Conservation (phyloP, 2,329 filamentous ascomycete species). For the Aspergillus sp. region DNA sequence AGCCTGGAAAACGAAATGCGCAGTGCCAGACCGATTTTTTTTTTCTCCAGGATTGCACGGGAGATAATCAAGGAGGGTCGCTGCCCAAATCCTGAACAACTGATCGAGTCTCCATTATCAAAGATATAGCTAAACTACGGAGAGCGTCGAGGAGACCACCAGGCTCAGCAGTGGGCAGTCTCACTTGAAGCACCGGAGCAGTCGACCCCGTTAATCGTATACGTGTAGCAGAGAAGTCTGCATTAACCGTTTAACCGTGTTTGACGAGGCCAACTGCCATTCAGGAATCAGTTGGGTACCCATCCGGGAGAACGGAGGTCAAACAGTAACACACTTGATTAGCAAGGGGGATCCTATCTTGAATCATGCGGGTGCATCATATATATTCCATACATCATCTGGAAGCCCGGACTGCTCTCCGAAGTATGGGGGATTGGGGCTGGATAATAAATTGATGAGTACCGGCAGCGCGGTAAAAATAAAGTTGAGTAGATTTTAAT, state of each 20-base stretch:
- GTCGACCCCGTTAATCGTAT: no score
- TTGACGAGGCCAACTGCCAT: neutral
- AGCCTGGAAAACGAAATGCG: neutral
- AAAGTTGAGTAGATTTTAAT: no score
- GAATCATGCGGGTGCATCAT: conserved; percentile 1
- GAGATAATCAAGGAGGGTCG: conserved; percentile 12
- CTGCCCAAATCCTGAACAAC: conserved; percentile 16
- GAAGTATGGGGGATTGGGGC: no score
- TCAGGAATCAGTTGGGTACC: conserved; percentile 5
- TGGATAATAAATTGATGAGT: no score
- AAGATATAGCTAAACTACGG: neutral
- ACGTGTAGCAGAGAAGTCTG: neutral
- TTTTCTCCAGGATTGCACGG: conserved; percentile 5
- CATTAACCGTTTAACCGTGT: neutral
- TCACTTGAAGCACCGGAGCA: no score
- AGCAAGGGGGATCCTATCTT: conserved; percentile 4
- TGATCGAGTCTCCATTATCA: neutral
- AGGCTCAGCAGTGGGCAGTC: no score
- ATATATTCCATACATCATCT: conserved; percentile 8
- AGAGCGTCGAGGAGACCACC: neutral
- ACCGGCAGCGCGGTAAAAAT: no score
- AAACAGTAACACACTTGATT: neutral
- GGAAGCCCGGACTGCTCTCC: neutral
- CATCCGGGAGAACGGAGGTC: neutral
- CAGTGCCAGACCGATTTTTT: conserved; percentile 5